Percentiles rank a stretch among this genome's conserved stretches.
These are phyloP conservation scores for Fusarium caatingaense DNA, from an alignment of 2,329 filamentous ascomycete genomes.

Conservation along the genomic window DNA sequence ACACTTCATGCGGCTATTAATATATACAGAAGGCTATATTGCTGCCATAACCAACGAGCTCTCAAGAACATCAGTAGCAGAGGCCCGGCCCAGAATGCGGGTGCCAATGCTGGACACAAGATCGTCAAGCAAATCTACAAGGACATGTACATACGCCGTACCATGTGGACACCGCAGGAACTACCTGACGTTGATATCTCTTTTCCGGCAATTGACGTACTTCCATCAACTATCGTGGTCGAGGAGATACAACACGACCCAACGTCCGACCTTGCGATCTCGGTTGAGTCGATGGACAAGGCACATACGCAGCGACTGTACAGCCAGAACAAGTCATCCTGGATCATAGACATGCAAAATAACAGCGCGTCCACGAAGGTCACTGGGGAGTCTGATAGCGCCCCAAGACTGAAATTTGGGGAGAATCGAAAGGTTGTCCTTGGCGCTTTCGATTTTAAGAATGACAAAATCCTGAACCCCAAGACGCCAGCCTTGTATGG, in stretches of 20 bases:
- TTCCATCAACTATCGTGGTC: background rate
- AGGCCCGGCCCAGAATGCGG: background rate
- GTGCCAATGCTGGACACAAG: background rate
- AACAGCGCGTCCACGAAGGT: background rate
- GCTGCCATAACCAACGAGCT: background rate
- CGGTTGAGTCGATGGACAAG: background rate
- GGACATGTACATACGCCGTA: background rate
- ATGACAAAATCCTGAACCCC: background rate
- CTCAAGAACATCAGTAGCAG: no score
- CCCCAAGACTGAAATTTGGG: background rate
- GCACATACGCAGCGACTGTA: background rate
- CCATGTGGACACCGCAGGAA: background rate
- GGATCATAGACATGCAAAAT: background rate
- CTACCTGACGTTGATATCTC: background rate
- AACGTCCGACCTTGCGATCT: fast-evolving
- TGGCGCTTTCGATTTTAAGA: background rate
- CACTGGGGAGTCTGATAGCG: background rate
- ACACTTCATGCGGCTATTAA: background rate
- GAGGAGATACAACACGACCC: background rate
- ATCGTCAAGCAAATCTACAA: background rate
- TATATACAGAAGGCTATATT: background rate
- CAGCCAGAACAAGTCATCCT: background rate
- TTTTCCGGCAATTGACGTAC: background rate
- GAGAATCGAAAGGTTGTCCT: background rate
- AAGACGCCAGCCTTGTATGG: no score